Evolutionary conservation across 495 filamentous ascomycete genomes (phyloP), one percentile per base, ranked within the genome.

Genomic region (Aspergillus avenaceus): DNA sequence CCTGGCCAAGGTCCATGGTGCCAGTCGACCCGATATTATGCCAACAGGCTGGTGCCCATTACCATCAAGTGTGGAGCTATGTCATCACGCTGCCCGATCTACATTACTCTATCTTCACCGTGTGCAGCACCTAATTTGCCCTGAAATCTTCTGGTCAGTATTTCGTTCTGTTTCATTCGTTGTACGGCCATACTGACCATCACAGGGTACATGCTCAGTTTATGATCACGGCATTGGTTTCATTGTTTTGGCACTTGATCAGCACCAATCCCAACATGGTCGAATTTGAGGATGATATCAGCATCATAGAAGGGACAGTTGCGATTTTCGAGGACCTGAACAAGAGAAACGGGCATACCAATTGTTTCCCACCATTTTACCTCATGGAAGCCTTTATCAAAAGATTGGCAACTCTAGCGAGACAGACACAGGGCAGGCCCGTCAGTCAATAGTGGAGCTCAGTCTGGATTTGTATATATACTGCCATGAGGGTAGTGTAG

Each of bases 181-280:
- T n/a, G 43, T 11, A 8, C 19, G 18, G 8, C 13, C 31, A n/a
- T n/a, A n/a, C n/a, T n/a, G n/a, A n/a, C n/a, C n/a, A n/a, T 19
- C 5, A 41, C 41, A 65, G 62, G 62, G 46, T 65, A 12, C 57
- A 65, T 24, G 62, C 62, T 14, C 56, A 65, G 22, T 65, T 63
- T 16, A 27, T 63, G 11, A 36, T 65, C 0, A 53, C 60, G 0
- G 50, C 62, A 28, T 45, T 61, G 21, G n/a, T 61, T 14, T 56
- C 57, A 0, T 48, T 65, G 32, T 65, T 63, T 31, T 55, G 53
- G 36, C 63, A 59, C 43, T 47, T 64, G 21, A 58, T 61, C 12
- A 50, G 44, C 5, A 21, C 34, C 8, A 14, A 14, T 36, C 58
- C 61, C 1, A n/a, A 43, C 13, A 49, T 52, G 13, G 11, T 48